phyloP scores from a whole-genome alignment of 352 stramenopile genomes.

The Globisporangium cystogenes region DNA sequence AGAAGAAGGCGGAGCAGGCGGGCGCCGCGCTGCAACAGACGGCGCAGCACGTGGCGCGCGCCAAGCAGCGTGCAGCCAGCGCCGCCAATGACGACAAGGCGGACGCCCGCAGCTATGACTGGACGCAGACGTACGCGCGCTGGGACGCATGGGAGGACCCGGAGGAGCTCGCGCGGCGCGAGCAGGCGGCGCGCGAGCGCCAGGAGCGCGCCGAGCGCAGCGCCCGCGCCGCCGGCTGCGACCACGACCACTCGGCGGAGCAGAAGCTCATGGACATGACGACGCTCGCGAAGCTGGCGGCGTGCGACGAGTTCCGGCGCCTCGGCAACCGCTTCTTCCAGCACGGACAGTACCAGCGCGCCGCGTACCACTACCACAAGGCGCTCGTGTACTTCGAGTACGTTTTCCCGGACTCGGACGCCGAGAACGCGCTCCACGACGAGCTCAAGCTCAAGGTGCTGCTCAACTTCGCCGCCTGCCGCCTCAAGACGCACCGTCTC shows the following conservation, averaged over 20 bases:
- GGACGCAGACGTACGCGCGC: constrained; percentile 71
- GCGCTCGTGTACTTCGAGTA: constrained; percentile 87
- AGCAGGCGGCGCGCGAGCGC: constrained; percentile 59
- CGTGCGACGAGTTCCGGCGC: constrained; percentile 61
- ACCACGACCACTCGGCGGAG: constrained; percentile 85
- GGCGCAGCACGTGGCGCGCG: constrained; percentile 30
- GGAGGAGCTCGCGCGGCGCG: constrained; percentile 62
- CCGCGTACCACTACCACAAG: constrained; percentile 77
- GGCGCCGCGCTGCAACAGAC: constrained; percentile 26
- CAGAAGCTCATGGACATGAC: constrained; percentile 87
- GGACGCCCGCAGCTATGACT: constrained; percentile 36
- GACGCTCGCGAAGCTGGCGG: constrained; percentile 45
- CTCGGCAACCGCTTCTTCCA: constrained; percentile 74
- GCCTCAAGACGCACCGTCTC: constrained; percentile 64
- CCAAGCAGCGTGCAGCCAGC: constrained; percentile 22
- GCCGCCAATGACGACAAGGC: not conserved
- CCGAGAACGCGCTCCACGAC: constrained; percentile 42
- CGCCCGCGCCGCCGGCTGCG: constrained; percentile 36
- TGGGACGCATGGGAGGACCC: constrained; percentile 80
- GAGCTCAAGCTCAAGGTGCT: constrained; percentile 50
- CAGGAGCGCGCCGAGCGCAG: constrained; percentile 48
- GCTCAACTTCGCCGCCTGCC: constrained; percentile 72
- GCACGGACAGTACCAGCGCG: constrained; percentile 77
- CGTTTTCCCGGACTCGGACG: constrained; percentile 65
- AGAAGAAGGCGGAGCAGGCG: constrained; percentile 31